These are phyloP conservation scores for Termitomyces sp. DNA, from an alignment of 768 basidiomycete genomes.

Conservation along the genomic window DNA sequence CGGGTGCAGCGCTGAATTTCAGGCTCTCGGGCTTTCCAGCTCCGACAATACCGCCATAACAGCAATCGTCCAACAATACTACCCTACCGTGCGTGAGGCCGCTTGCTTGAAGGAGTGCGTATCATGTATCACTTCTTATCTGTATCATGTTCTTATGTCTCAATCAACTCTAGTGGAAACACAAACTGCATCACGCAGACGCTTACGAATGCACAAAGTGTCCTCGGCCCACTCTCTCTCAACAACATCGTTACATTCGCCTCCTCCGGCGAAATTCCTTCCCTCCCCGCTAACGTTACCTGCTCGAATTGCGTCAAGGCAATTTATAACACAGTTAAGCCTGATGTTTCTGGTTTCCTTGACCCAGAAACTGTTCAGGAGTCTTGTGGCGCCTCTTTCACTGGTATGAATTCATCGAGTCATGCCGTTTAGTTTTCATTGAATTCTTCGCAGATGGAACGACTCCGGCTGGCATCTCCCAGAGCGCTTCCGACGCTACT, in stretches of 20 bases:
- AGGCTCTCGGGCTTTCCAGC: constrained; percentile 25
- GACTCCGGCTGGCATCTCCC: constrained; percentile 11
- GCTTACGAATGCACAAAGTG: constrained; percentile 49
- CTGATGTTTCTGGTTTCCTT: constrained; percentile 35
- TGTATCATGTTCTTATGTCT: neutral
- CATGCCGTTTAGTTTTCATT: neutral
- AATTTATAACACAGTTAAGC: constrained; percentile 41
- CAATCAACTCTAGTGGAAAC: constrained; percentile 26
- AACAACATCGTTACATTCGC: constrained; percentile 25
- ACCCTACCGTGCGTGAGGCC: constrained; percentile 55
- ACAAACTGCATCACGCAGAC: constrained; percentile 56
- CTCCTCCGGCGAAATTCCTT: constrained; percentile 3
- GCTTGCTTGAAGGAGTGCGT: constrained; percentile 68
- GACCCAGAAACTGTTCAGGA: constrained; percentile 25
- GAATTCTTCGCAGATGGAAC: constrained; percentile 8
- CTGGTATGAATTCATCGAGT: constrained; percentile 34
- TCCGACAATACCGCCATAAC: constrained; percentile 22
- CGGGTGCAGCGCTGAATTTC: constrained; percentile 43
- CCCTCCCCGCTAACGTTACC: constrained; percentile 36
- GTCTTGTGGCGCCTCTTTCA: constrained; percentile 54
- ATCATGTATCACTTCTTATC: neutral
- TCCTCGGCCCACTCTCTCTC: constrained; percentile 36
- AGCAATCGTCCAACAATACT: constrained; percentile 46
- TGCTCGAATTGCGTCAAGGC: constrained; percentile 58
- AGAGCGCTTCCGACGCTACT: constrained; percentile 2